These are phyloP conservation scores for Jatropha curcas DNA, from an alignment of 345 rosid species.

Conservation along the genomic window DNA sequence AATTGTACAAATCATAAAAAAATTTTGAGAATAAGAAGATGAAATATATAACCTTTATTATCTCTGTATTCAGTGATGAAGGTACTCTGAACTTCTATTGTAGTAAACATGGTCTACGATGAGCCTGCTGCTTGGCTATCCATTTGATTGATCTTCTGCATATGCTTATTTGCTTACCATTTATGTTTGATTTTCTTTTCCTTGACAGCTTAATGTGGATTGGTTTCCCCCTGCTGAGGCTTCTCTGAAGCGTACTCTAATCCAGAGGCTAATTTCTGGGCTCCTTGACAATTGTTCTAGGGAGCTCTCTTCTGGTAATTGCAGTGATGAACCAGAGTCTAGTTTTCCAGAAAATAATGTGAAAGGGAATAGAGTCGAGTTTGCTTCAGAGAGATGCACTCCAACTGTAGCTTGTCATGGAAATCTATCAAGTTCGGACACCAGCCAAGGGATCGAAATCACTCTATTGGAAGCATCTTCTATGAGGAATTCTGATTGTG, in stretches of 20 bases:
- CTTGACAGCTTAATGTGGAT: conserved; percentile 65
- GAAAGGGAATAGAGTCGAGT: conserved; percentile 41
- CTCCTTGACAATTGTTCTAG: conserved; percentile 55
- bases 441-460: conserved; percentile 65
- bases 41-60: not conserved
- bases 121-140: conserved; percentile 4
- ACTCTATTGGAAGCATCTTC: conserved; percentile 64
- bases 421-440: conserved; percentile 45
- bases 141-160: conserved; percentile 11
- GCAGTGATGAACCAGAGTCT: conserved; percentile 41
- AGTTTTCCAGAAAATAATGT: conserved; percentile 39
- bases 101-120: not conserved
- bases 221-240: conserved; percentile 96
- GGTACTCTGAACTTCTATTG: not conserved
- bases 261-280: conserved; percentile 72
- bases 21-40: not conserved
- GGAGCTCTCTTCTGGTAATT: conserved; percentile 40
- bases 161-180: not conserved
- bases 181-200: not conserved
- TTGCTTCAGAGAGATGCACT: conserved; percentile 44
- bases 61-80: not conserved
- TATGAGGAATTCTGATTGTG: conserved; percentile 52
- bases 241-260: conserved; percentile 83
- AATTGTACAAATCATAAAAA: not conserved
- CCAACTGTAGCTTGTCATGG: conserved; percentile 43